phyloP scores from a whole-genome alignment of 2,329 filamentous ascomycete genomes.

The Cephalotrichum gorgonifer region DNA sequence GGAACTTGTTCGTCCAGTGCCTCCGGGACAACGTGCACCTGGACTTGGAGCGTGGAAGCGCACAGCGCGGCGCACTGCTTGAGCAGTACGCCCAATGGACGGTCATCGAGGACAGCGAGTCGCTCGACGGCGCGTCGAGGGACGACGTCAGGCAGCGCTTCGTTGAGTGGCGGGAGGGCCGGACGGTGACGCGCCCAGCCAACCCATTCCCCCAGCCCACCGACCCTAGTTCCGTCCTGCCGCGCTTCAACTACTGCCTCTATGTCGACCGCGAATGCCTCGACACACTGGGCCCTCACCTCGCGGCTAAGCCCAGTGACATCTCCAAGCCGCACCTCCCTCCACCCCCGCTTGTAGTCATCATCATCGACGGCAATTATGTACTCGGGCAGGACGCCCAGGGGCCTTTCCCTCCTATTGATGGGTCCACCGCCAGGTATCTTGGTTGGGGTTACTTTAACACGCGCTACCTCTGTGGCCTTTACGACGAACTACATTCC shows the following conservation, averaged over 20 bases:
- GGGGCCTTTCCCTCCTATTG: not conserved
- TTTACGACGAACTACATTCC: not conserved
- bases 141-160: not conserved
- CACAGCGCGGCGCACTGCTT: not conserved
- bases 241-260: slow-evolving; percentile 3
- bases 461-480: not conserved
- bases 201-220: not conserved
- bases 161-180: not conserved
- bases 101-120: slow-evolving; percentile 1
- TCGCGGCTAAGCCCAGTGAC: not conserved
- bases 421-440: slow-evolving; percentile 3
- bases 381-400: not conserved
- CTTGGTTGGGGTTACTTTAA: slow-evolving; percentile 5
- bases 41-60: not conserved
- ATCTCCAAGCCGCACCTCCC: not conserved
- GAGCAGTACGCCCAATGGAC: slow-evolving; percentile 1
- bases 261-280: slow-evolving; percentile 2
- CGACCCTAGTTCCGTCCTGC: not conserved
- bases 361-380: slow-evolving; percentile 2
- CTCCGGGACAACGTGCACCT: not conserved
- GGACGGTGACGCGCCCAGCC: not conserved
- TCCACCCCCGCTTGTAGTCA: not conserved
- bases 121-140: not conserved
- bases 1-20: not conserved
- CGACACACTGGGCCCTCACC: not conserved